Evolutionary conservation across 1,284 basidiomycete species (phyloP).

Genomic region (Pascua guehoae): DNA sequence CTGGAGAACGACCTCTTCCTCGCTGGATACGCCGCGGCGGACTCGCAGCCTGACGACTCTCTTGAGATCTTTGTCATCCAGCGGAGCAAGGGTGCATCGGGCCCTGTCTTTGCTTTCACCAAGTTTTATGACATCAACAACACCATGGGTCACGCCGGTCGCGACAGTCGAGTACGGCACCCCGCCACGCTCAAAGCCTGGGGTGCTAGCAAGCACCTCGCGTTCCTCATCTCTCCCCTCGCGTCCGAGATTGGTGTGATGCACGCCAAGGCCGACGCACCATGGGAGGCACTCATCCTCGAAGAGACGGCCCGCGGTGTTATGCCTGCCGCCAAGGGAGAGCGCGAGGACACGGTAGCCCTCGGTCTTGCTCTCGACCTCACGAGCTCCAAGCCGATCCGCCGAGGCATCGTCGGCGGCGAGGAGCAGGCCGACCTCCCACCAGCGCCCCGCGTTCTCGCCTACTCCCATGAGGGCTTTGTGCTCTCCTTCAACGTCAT

Average conservation of each 20-base stretch:
- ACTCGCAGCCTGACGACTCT: slow-evolving; percentile 43
- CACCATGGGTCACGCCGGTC: slow-evolving; percentile 44
- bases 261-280: slow-evolving; percentile 27
- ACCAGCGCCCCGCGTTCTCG: slow-evolving; percentile 51
- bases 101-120: slow-evolving; percentile 27
- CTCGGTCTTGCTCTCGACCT: slow-evolving; percentile 55
- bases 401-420: slow-evolving; percentile 50
- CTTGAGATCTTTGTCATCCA: slow-evolving; percentile 44
- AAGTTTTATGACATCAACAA: slow-evolving; percentile 49
- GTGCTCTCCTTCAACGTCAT: slow-evolving; percentile 53
- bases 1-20: slow-evolving; percentile 57
- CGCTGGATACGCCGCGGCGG: slow-evolving; percentile 50
- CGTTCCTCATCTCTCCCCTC: slow-evolving; percentile 51
- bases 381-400: slow-evolving; percentile 48
- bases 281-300: slow-evolving; percentile 52
- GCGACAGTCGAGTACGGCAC: slow-evolving; percentile 41
- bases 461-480: slow-evolving; percentile 54
- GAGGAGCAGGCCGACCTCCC: slow-evolving; percentile 50
- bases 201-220: slow-evolving; percentile 45
- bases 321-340: slow-evolving; percentile 50
- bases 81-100: slow-evolving; percentile 33
- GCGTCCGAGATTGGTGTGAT: slow-evolving; percentile 49
- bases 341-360: slow-evolving; percentile 50
- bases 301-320: slow-evolving; percentile 54
- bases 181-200: slow-evolving; percentile 46